Conservation (phyloP, 108 stramenopile species). For the Cyclotella baltica region DNA sequence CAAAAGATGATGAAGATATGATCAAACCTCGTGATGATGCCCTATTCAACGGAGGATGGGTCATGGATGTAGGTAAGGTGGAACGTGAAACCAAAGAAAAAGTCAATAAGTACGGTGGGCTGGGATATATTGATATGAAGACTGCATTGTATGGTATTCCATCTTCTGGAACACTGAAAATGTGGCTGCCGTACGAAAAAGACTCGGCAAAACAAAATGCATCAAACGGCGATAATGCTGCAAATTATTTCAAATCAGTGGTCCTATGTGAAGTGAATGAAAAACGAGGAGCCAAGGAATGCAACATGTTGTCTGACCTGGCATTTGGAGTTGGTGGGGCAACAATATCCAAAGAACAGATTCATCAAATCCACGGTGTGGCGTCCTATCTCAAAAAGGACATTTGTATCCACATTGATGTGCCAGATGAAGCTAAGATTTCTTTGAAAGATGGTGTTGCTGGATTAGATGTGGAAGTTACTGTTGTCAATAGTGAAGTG, state of each 20-base stretch:
- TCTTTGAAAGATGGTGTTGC: constrained; percentile 50
- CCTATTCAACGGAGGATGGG: constrained; percentile 78
- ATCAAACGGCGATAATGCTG: constrained; percentile 42
- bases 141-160: constrained; percentile 86
- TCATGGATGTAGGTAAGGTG: constrained; percentile 78
- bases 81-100: constrained; percentile 84
- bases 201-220: background rate
- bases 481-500: constrained; percentile 53
- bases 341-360: constrained; percentile 32
- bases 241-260: constrained; percentile 71
- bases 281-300: constrained; percentile 72
- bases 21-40: constrained; percentile 65
- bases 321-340: constrained; percentile 66
- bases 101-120: constrained; percentile 76
- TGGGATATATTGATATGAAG: constrained; percentile 91
- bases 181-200: constrained; percentile 80
- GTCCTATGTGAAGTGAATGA: constrained; percentile 90
- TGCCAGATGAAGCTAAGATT: constrained; percentile 68
- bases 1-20: constrained; percentile 61
- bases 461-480: constrained; percentile 44
- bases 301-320: constrained; percentile 74
- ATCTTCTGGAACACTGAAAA: constrained; percentile 68
- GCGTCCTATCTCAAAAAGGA: constrained; percentile 83
- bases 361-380: constrained; percentile 59
- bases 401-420: constrained; percentile 73